A percentile compares a stretch with the other conserved stretches of the same genome.
These are phyloP conservation scores for Apodospora peruviana DNA, from an alignment of 495 filamentous ascomycete species.

Conservation along the genomic window DNA sequence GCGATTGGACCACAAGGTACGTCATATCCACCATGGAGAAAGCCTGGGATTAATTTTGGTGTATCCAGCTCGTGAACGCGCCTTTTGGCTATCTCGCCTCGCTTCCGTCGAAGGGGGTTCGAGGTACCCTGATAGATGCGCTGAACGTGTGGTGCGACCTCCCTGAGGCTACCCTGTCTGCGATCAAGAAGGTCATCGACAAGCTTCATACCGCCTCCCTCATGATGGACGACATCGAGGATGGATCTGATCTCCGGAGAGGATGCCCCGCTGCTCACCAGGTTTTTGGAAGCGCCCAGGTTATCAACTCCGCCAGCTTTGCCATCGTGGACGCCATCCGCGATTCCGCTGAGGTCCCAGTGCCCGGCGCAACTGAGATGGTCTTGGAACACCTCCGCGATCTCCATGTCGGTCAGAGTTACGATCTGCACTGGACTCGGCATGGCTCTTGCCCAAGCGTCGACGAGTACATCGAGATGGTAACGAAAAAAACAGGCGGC, in stretches of 20 bases:
- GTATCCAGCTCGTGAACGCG: constrained; percentile 3
- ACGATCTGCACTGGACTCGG: constrained; percentile 87
- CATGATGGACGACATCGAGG: constrained; percentile 70
- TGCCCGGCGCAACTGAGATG: background rate
- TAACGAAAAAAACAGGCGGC: constrained; percentile 78
- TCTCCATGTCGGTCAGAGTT: constrained; percentile 79
- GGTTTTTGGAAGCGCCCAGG: constrained; percentile 81
- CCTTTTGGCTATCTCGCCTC: constrained; percentile 11
- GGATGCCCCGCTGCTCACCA: constrained; percentile 79
- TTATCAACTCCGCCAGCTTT: constrained; percentile 86
- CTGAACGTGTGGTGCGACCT: constrained; percentile 12
- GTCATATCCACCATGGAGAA: no score
- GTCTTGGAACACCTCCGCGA: constrained; percentile 64
- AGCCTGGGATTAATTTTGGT: background rate
- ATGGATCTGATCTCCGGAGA: constrained; percentile 67
- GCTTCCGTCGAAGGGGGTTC: constrained; percentile 12
- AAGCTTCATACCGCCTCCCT: constrained; percentile 12
- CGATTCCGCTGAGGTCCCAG: background rate
- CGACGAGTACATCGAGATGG: constrained; percentile 89
- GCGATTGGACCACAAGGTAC: no score
- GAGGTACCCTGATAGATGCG: constrained; percentile 8
- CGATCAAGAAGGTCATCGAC: constrained; percentile 5
- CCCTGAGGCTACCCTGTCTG: background rate
- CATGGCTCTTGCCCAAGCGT: constrained; percentile 75
- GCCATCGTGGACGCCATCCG: constrained; percentile 65